A percentile compares a stretch with the other conserved stretches of the same genome.
Evolutionary conservation across 2,329 filamentous ascomycete genomes (phyloP).

Genomic region (Pleurostoma richardsiae): DNA sequence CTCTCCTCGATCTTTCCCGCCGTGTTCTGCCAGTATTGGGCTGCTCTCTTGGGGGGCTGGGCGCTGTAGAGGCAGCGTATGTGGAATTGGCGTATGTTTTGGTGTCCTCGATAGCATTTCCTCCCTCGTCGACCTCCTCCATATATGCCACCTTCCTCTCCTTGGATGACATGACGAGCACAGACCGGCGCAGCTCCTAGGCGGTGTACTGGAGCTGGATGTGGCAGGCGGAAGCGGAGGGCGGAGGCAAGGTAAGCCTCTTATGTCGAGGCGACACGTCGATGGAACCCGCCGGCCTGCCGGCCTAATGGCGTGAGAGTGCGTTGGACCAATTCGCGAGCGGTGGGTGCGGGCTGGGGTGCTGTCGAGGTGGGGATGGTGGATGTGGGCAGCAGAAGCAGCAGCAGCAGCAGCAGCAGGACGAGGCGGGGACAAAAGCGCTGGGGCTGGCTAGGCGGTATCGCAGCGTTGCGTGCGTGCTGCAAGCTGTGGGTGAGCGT

Average conservation of each 20-base stretch:
- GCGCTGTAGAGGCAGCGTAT: constrained; percentile 44
- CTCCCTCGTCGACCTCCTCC: constrained; percentile 47
- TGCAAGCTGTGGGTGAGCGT: too few species aligned
- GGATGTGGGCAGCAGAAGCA: too few species aligned
- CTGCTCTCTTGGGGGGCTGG: constrained; percentile 40
- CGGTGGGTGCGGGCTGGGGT: too few species aligned
- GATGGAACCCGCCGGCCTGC: background rate
- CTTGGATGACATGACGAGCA: constrained; percentile 35
- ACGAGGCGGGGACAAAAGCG: too few species aligned
- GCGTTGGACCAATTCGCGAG: too few species aligned
- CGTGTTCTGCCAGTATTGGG: constrained; percentile 48
- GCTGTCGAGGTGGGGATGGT: too few species aligned
- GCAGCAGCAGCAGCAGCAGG: too few species aligned
- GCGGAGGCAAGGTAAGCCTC: background rate
- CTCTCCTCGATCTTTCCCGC: constrained; percentile 29
- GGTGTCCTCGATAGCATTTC: constrained; percentile 31
- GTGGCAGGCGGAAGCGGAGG: background rate
- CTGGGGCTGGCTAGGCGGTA: too few species aligned
- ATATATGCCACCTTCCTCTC: constrained; percentile 34
- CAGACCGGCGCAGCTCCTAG: background rate
- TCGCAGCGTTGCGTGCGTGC: too few species aligned
- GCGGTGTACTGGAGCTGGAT: background rate
- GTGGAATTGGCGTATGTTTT: constrained; percentile 42
- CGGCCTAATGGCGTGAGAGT: background rate
- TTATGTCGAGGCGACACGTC: background rate